A percentile compares a stretch with the other conserved stretches of the same genome.
These are phyloP conservation scores for Fusarium acutatum DNA, from an alignment of 2,329 filamentous ascomycete genomes.

Conservation along the genomic window DNA sequence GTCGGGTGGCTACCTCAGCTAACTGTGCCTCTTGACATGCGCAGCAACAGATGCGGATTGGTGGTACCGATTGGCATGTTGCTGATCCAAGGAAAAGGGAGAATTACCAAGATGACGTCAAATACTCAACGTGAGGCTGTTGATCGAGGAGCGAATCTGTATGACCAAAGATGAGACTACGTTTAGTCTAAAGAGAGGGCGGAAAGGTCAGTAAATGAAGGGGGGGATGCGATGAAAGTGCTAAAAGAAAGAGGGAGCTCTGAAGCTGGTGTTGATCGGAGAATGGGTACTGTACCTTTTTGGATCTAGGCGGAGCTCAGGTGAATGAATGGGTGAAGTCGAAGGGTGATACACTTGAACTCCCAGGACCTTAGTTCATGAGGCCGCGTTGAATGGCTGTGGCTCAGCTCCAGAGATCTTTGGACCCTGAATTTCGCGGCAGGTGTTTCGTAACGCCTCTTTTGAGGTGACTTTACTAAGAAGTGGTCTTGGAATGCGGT, in stretches of 20 bases:
- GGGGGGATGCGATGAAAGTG: background rate
- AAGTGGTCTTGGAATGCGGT: background rate
- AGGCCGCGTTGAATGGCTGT: slow-evolving; percentile 38
- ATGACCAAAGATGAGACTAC: slow-evolving; percentile 3
- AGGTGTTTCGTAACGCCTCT: background rate
- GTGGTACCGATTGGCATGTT: slow-evolving; percentile 17
- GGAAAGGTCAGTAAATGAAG: background rate
- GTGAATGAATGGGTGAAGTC: slow-evolving; percentile 31
- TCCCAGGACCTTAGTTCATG: slow-evolving; percentile 20
- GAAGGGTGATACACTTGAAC: slow-evolving; percentile 13
- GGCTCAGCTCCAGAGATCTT: slow-evolving; percentile 36
- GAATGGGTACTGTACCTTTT: slow-evolving; percentile 12
- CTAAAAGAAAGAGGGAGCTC: background rate
- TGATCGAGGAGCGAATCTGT: slow-evolving; percentile 1
- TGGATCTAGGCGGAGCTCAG: slow-evolving; percentile 1
- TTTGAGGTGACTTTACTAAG: background rate
- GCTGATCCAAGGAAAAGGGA: slow-evolving; percentile 23
- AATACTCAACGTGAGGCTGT: slow-evolving; percentile 14
- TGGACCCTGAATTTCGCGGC: slow-evolving; percentile 5
- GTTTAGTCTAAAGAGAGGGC: background rate
- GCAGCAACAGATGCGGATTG: slow-evolving; percentile 15
- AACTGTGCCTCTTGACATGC: slow-evolving; percentile 4
- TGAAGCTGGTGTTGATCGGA: background rate
- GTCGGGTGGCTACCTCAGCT: background rate
- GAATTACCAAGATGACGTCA: slow-evolving; percentile 42